Percentiles rank a stretch among this genome's conserved stretches.
These are phyloP conservation scores for Gillenia trifoliata DNA, from an alignment of 306 rosid genomes.

Conservation along the genomic window DNA sequence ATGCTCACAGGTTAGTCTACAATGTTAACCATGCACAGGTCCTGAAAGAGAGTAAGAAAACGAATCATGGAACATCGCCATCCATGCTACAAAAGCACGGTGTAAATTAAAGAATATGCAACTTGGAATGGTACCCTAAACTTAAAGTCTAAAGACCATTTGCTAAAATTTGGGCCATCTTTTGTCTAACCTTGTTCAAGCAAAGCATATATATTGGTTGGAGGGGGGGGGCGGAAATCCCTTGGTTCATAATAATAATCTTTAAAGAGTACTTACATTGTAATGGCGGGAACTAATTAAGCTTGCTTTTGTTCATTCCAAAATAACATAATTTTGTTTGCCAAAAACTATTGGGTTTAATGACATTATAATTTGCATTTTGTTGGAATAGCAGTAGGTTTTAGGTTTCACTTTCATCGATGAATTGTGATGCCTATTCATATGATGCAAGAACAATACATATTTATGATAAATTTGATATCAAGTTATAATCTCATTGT, in stretches of 20 bases:
- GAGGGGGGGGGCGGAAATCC: background rate
- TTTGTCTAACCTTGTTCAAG: conserved; percentile 1
- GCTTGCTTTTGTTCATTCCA: background rate
- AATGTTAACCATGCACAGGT: background rate
- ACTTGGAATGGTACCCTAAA: background rate
- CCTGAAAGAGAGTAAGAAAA: background rate
- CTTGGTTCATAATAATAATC: background rate
- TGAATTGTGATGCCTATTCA: too few relatives aligned
- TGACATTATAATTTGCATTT: background rate
- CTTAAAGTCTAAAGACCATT: background rate
- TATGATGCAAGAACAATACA: background rate
- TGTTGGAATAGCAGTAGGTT: too few relatives aligned
- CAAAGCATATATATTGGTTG: background rate
- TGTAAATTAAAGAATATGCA: background rate
- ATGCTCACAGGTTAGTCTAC: background rate
- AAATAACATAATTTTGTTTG: background rate
- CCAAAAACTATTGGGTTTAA: background rate
- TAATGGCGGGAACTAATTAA: background rate
- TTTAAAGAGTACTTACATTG: background rate
- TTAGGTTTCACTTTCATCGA: background rate
- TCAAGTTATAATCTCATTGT: too few relatives aligned
- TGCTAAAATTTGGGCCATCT: conserved; percentile 6
- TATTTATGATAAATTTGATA: too few relatives aligned
- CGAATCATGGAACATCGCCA: background rate
- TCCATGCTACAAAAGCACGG: background rate